These are phyloP conservation scores for Microthyrium microscopicum DNA, from an alignment of 2,329 filamentous ascomycete species.

Conservation along the genomic window DNA sequence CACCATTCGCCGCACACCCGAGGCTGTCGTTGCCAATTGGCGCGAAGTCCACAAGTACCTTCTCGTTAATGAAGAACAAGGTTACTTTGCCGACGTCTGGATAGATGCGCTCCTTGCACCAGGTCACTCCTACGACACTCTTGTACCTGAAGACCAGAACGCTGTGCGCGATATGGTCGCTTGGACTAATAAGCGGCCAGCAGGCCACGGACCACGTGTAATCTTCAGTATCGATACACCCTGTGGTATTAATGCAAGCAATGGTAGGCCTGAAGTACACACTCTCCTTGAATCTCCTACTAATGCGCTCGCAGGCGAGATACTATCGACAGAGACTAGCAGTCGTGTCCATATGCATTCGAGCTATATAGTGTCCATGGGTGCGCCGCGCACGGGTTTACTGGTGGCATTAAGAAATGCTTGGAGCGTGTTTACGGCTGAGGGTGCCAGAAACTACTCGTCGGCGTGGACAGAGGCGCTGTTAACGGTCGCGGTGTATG, in stretches of 20 bases:
- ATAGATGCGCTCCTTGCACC: conserved; percentile 80
- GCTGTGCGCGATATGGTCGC: conserved; percentile 80
- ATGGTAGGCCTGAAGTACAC: conserved; percentile 28
- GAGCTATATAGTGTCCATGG: conserved; percentile 69
- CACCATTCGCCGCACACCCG: conserved; percentile 68
- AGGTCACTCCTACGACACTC: conserved; percentile 74
- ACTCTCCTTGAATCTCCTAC: not conserved
- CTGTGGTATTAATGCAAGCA: conserved; percentile 68
- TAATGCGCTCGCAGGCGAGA: conserved; percentile 25
- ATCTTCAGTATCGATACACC: conserved; percentile 83
- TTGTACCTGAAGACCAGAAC: conserved; percentile 66
- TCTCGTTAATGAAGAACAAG: conserved; percentile 40
- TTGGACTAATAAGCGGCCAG: conserved; percentile 80
- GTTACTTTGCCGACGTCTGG: conserved; percentile 69
- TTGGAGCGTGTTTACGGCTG: not conserved
- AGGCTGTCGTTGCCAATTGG: conserved; percentile 53
- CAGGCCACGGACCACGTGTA: conserved; percentile 32
- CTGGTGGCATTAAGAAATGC: conserved; percentile 54
- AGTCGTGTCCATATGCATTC: conserved; percentile 58
- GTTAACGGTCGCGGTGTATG: conserved; percentile 43
- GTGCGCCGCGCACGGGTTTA: conserved; percentile 71
- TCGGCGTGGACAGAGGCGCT: conserved; percentile 47
- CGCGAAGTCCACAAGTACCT: conserved; percentile 36
- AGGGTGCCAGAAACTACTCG: conserved; percentile 18
- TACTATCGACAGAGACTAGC: conserved; percentile 48